Evolutionary conservation across 106 monocot genomes (phyloP), one percentile per base, ranked within the genome.

Genomic region (Xerophyta viscosa): DNA sequence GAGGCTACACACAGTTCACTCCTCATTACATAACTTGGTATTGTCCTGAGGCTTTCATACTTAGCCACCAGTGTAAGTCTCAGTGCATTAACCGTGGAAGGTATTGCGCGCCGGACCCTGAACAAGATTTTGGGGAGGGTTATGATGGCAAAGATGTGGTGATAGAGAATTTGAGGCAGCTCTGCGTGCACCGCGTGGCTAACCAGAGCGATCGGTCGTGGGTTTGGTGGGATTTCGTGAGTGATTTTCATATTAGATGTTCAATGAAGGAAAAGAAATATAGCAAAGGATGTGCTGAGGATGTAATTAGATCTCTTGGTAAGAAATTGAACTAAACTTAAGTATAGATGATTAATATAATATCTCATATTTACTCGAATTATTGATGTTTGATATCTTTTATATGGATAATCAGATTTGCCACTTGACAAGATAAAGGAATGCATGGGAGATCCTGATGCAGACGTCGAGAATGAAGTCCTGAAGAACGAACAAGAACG

Each of bases 221-320:
- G 88, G 63, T 81, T 27, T 94, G 93, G 93, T 94, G 93, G 93
- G 93, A 94, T 60, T 94, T 78, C 43, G 88, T 81, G 19, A 81
- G 74, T 0, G 93, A 94, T 58, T 88, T 84, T 61, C 80, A 88
- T 66, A 17, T 71, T 10, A 44, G 93, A 26, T 94, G 93, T 57
- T 88, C 93, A 0, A 94, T 94, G 93, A 88, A 88, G 75, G 54
- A 84, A 31, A 77, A 70, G 58, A 88, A 70, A 41, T 94, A 88
- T 52, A 88, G 65, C 73, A 71, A 58, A 41, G 77, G 71, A 3
- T 94, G 93, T 52, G 88, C 84, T 21, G 81, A 88, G 41, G 72
- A 69, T 19, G 93, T 94, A 27, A 53, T 88, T 24, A 77, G 71
- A 25, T 83, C 87, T 31, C 77, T 93, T 14, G 87, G 92, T 87